Evolutionary conservation across 2,329 filamentous ascomycete genomes (phyloP).

Genomic region (Curvularia spicifera): DNA sequence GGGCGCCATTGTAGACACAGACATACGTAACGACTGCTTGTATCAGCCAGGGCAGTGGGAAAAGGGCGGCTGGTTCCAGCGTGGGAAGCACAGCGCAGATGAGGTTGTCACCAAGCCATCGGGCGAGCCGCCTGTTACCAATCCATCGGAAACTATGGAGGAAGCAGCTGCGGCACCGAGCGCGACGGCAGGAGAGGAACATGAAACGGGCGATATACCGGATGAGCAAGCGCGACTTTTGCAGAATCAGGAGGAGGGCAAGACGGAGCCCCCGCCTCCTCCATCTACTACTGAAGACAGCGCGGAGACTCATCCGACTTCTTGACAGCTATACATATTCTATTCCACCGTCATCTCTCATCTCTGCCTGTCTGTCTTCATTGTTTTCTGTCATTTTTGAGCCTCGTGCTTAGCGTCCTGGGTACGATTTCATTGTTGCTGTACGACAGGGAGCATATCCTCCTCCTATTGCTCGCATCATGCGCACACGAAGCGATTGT

Average conservation of each 20-base stretch:
- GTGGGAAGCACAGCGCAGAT: conserved; percentile 47
- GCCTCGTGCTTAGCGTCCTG: background rate
- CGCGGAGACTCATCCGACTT: conserved; percentile 6
- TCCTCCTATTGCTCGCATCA: too few species aligned
- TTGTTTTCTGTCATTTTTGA: background rate
- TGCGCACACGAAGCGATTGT: too few species aligned
- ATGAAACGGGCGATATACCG: conserved; percentile 22
- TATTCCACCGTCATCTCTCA: background rate
- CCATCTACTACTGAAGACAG: background rate
- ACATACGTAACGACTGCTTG: conserved; percentile 65
- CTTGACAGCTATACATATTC: conserved; percentile 6
- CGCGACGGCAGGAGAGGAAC: conserved; percentile 26
- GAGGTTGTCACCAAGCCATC: conserved; percentile 49
- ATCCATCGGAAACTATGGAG: conserved; percentile 27
- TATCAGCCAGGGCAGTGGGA: conserved; percentile 81
- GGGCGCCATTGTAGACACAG: conserved; percentile 68
- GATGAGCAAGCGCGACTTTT: conserved; percentile 35
- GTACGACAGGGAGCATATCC: too few species aligned
- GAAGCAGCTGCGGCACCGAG: conserved; percentile 23
- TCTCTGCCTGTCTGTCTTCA: background rate
- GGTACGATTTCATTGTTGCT: too few species aligned
- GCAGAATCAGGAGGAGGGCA: conserved; percentile 18
- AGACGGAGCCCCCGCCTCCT: conserved; percentile 10
- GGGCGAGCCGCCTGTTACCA: conserved; percentile 23
- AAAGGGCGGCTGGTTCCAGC: conserved; percentile 80